phyloP scores from a whole-genome alignment of 1,284 basidiomycete species.

The Rhodotorula sp. region DNA sequence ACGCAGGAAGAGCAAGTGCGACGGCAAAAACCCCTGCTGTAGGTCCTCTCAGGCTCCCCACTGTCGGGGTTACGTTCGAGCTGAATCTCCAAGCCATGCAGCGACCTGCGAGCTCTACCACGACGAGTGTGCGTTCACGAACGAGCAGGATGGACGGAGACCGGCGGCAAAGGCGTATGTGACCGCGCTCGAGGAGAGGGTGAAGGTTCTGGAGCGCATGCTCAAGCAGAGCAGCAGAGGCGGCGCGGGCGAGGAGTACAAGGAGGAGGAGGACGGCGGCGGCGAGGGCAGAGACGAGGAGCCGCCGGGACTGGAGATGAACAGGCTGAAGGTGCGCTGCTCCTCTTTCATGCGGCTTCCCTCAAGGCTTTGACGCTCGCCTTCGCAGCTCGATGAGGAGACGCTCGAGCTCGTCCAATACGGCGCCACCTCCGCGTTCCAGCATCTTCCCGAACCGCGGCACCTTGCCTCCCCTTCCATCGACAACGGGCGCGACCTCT shows the following conservation, averaged over 20 bases:
- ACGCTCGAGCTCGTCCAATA: constrained; percentile 13
- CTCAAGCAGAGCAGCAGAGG: background rate
- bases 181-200: constrained; percentile 15
- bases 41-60: background rate
- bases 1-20: constrained; percentile 24
- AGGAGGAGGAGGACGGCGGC: too few relatives aligned
- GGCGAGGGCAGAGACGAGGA: constrained; percentile 3
- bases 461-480: background rate
- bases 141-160: constrained; percentile 4
- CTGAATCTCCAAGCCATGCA: background rate
- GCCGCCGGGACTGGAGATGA: background rate
- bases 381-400: constrained; percentile 16
- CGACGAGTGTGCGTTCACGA: constrained; percentile 8
- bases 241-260: background rate
- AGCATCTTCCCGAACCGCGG: constrained; percentile 12
- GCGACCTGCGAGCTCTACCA: constrained; percentile 22
- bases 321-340: constrained; percentile 10
- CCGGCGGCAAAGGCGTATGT: constrained; percentile 7
- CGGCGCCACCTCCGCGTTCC: constrained; percentile 23
- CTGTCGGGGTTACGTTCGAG: background rate
- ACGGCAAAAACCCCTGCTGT: constrained; percentile 10
- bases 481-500: background rate
- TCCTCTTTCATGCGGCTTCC: background rate
- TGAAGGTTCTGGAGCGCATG: constrained; percentile 15
- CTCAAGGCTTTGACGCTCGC: too few relatives aligned